Evolutionary conservation across 2,329 filamentous ascomycete genomes (phyloP), one percentile per base, ranked within the genome.

Genomic region (Fusarium equiseti): DNA sequence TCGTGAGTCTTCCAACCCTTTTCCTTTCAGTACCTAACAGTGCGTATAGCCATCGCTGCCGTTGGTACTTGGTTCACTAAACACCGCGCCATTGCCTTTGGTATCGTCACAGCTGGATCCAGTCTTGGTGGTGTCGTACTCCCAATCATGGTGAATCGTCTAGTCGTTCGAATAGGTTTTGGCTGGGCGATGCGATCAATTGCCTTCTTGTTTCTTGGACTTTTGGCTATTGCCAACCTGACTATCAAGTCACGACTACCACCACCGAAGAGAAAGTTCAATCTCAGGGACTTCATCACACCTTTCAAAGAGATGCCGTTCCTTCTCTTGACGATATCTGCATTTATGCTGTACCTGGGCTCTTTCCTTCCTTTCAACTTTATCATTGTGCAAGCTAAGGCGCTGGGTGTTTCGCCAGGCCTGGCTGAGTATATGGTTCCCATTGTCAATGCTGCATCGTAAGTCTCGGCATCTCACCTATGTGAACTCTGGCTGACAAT

Each of bases 101-200:
- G 80, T 26, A 71, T 82, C 2, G 63, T 81, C 1, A 75, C 78
- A 0, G 79, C 78, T 1, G 79, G 80, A 2, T 81, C 80, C 0
- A 79, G 77, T 11, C 64, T 83, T 3, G 81, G 82, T 2, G 81
- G 81, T 24, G 78, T 82, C 16, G 72, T 83, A 9, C 79, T 82
- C 26, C 82, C 82, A 4, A 81, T 83, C 62, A 81, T 83, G 77
- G 71, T 83, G 4, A 77, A 70, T 1, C 77, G 75, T 9, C 66
- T 83, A 4, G 81, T 82, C 12, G 56, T 61, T 0, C 38, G 62
- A 2, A 63, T 82, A 24, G 81, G 81, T 0, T 84, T 80, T 24
- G 74, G 74, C 1, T 84, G 82, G 82, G 73, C 81, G 5, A 81
- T 84, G 77, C 77, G 82, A 40, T 79, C 75, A 4, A 76, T 75